Percentiles rank a stretch among this genome's conserved stretches.
These are phyloP conservation scores for Penicillium mononematosum DNA, from an alignment of 495 filamentous ascomycete genomes.

Conservation along the genomic window DNA sequence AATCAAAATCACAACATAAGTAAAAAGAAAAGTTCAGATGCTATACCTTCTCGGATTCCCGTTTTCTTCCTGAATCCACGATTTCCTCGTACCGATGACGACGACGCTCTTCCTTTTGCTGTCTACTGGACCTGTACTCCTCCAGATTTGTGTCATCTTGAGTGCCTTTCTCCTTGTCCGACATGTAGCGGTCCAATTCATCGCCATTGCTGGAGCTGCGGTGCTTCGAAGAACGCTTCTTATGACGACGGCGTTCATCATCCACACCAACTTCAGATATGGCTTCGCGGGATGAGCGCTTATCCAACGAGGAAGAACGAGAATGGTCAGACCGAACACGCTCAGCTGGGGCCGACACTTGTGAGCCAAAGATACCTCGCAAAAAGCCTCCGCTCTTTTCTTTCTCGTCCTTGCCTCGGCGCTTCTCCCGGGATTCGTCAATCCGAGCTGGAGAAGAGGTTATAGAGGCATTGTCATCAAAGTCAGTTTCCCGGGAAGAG, in stretches of 20 bases:
- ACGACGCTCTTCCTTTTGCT: slow-evolving; percentile 42
- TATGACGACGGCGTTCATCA: slow-evolving; percentile 44
- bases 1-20: slow-evolving; percentile 28
- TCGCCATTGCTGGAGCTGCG: slow-evolving; percentile 38
- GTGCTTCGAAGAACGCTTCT: slow-evolving; percentile 41
- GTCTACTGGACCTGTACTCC: slow-evolving; percentile 37
- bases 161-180: slow-evolving; percentile 23
- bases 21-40: slow-evolving; percentile 37
- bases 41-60: slow-evolving; percentile 49
- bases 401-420: slow-evolving; percentile 33
- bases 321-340: slow-evolving; percentile 27
- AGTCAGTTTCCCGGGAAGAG: slow-evolving; percentile 28
- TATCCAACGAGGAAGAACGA: slow-evolving; percentile 35
- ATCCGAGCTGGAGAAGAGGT: slow-evolving; percentile 37
- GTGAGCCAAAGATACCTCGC: slow-evolving; percentile 41
- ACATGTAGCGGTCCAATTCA: slow-evolving; percentile 25
- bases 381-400: slow-evolving; percentile 37
- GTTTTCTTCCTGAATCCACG: slow-evolving; percentile 34
- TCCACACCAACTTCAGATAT: slow-evolving; percentile 42
- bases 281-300: slow-evolving; percentile 36
- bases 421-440: slow-evolving; percentile 32
- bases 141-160: slow-evolving; percentile 36
- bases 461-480: slow-evolving; percentile 35
- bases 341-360: slow-evolving; percentile 35
- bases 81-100: slow-evolving; percentile 42